Evolutionary conservation across 441 rosid genomes (phyloP), one percentile per base, ranked within the genome.

Genomic region (Syzygium malaccense): DNA sequence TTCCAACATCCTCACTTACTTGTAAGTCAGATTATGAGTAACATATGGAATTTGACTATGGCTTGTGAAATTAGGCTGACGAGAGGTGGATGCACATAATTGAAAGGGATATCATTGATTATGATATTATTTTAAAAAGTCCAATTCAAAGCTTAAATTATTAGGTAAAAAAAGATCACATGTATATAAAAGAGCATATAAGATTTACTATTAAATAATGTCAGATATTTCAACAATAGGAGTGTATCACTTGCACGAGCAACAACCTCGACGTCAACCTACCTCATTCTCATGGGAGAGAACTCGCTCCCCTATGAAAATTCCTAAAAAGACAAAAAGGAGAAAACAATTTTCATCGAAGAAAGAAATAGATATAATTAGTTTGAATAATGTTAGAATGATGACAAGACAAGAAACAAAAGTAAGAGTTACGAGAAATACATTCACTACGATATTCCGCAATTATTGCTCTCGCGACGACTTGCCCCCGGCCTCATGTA

Each of bases 21-120:
- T 17, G 56, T 1, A 55, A 55, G 56, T 3, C 3, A 8, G 20
- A 18, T 55, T 55, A 17, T 19, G 19, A 62, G 19, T 62, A 33
- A 7, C 71, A 7, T 0, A 4, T n/a, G 32, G 19, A n/a, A n/a
- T 62, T n/a, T 62, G 37, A 62, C 10, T 0, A 17, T 4, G 4
- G 1, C 10, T 10, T 14, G 4, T 64, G 71, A 14, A 8, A 64
- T 64, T 64, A n/a, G 3, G 11, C 1, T 10, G 3, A 25, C 10
- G n/a, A 57, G 62, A 28, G 28, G 62, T 57, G 28, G n/a, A 30
- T 2, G 4, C 71, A 14, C 17, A 7, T 7, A 15, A n/a, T 4
- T 2, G 1, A 19, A 33, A 33, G 19, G 23, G 20, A 19, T 33
- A 68, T 7, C 2, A 68, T 14, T 1, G 6, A 4, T 7, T 20